phyloP scores from a whole-genome alignment of 345 rosid species.

The Arabis alpina region DNA sequence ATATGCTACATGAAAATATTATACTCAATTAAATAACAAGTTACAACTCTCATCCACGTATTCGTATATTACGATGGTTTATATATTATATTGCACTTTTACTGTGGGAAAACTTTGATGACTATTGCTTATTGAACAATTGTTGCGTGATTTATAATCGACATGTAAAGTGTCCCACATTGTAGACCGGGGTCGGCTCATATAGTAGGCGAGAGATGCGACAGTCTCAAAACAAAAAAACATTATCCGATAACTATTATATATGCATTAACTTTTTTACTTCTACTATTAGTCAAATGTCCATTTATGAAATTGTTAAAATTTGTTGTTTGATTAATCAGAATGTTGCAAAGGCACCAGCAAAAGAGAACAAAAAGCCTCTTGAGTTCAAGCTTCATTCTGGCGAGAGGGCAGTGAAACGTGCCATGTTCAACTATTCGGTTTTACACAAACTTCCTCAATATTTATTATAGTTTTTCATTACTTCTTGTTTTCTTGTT shows the following conservation, averaged over 20 bases:
- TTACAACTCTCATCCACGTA: background rate
- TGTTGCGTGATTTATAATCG: too few relatives aligned
- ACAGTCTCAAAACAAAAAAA: too few relatives aligned
- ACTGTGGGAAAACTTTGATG: too few relatives aligned
- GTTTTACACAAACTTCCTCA: constrained; percentile 41
- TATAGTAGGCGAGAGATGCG: too few relatives aligned
- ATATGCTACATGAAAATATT: background rate
- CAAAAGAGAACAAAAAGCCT: constrained; percentile 73
- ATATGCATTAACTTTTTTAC: background rate
- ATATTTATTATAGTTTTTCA: background rate
- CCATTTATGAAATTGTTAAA: background rate
- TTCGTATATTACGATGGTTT: background rate
- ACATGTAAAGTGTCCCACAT: too few relatives aligned
- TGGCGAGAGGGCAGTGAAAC: constrained; percentile 75
- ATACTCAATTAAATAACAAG: background rate
- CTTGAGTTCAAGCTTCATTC: constrained; percentile 76
- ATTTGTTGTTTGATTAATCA: constrained; percentile 10
- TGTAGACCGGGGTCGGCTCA: too few relatives aligned
- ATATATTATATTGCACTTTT: background rate
- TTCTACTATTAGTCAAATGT: constrained; percentile 3
- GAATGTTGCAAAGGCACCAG: constrained; percentile 42
- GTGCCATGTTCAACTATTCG: constrained; percentile 85
- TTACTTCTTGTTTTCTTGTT: background rate
- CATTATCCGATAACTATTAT: too few relatives aligned
- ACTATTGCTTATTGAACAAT: too few relatives aligned